A percentile compares a stretch with the other conserved stretches of the same genome.
phyloP scores from a whole-genome alignment of 148 eudicot species.

The Gaultheria prostrata region DNA sequence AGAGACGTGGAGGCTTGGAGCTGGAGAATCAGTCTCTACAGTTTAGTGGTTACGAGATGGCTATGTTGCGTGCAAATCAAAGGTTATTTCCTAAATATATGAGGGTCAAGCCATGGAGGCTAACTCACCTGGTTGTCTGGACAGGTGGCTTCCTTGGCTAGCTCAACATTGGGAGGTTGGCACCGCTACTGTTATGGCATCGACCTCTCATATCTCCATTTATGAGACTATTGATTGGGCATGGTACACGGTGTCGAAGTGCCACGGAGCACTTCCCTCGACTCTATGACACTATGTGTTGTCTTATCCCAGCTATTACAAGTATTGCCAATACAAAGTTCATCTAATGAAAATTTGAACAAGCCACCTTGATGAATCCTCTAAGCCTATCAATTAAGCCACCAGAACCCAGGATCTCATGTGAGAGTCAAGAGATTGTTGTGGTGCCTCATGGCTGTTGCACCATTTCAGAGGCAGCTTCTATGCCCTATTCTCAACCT shows the following conservation, averaged over 20 bases:
- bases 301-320: not conserved
- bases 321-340: not conserved
- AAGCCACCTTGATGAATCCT: not conserved
- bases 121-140: not conserved
- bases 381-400: not conserved
- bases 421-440: not conserved
- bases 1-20: not conserved
- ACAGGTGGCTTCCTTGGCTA: not conserved
- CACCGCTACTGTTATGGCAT: too few species aligned
- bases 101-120: not conserved
- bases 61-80: not conserved
- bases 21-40: not conserved
- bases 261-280: not conserved
- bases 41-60: not conserved
- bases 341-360: not conserved
- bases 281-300: not conserved
- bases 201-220: too few species aligned
- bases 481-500: not conserved
- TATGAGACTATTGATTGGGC: not conserved
- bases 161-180: not conserved
- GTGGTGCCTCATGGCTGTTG: not conserved
- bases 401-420: not conserved
- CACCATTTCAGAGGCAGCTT: not conserved
- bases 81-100: not conserved
- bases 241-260: not conserved